Base-by-base conservation (phyloP, 352 stramenopile genomes). In the Phytopythium mirpurense region DNA sequence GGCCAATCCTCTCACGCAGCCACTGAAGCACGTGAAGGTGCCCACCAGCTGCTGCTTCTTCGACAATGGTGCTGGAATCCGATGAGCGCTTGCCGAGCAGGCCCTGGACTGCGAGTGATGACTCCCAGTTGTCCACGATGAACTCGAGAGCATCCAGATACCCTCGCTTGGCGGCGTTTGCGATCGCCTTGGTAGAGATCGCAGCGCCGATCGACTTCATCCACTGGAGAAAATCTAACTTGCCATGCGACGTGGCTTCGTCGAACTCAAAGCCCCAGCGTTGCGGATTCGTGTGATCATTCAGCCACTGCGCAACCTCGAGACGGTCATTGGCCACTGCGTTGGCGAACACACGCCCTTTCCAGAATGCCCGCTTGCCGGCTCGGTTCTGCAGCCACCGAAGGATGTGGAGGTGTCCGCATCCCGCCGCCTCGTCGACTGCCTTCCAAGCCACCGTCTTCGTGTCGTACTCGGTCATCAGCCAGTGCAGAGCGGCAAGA, bases 101-200 rank as follows among this genome's bases (percentile, higher is more conserved):
- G 2, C 35, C 1, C 35, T 41, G 2, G 10, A 36, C 31, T 6
- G 31, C 10, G 2, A 12, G 3, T 21, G 16, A 23, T 18, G 4
- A 41, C 18, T 41, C 9, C 36, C 16, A 74, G 46, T 76, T 54
- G 16, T 59, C 26, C 6, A 57, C 64, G 1, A 83, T 64, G 58
- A 62, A 80, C 35, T 63, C 37, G 16, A 81, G 32, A 3, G 66
- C 69, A 11, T 75, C 58, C 3, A 82, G 51, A 40, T 82, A 68
- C 1, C 68, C 68, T 26, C 67, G 59, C 45, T 63, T 54, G 4
- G 60, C 70, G 11, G 70, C 68, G 42, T 63, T 63, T 34, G 65
- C 54, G 35, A 78, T 70, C 14, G 68, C 70, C 16, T 67, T 62
- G 6, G 56, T 53, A 6, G 49, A 60, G 42, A 48, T 67, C 16